Percentiles rank a stretch among this genome's conserved stretches.
Conservation (phyloP, 805 yeast species). For the Sungouiozyma ichnusensis region DNA sequence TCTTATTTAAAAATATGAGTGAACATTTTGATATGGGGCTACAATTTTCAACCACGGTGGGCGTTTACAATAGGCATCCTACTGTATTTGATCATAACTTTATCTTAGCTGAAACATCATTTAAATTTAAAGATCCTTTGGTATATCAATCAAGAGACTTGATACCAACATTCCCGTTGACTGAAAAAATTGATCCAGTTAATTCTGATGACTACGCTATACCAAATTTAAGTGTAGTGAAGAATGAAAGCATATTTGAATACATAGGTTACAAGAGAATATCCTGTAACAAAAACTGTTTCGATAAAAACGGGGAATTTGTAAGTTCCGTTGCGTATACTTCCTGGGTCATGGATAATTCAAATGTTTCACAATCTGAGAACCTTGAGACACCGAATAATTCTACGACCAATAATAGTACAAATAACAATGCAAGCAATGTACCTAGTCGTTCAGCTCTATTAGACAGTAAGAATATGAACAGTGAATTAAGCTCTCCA, state of each 20-base stretch:
- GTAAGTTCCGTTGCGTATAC: conserved; percentile 28
- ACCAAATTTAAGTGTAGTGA: conserved; percentile 20
- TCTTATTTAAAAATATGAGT: conserved; percentile 24
- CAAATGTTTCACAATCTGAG: not conserved
- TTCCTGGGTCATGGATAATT: conserved; percentile 11
- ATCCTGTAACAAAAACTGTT: conserved; percentile 19
- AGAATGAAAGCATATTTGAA: conserved; percentile 23
- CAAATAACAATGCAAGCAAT: not conserved
- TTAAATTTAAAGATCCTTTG: conserved; percentile 12
- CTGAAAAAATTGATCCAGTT: conserved; percentile 14
- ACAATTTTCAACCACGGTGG: conserved; percentile 8
- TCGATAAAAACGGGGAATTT: conserved; percentile 28
- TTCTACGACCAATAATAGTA: not conserved
- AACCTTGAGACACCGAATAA: not conserved
- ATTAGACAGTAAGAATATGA: not conserved
- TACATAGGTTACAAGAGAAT: conserved; percentile 26
- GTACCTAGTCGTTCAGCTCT: not conserved
- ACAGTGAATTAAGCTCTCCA: not conserved
- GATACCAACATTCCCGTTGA: conserved; percentile 7
- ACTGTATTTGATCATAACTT: conserved; percentile 8
- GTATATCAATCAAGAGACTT: conserved; percentile 4
- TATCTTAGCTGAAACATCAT: conserved; percentile 15
- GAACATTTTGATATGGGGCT: conserved; percentile 14
- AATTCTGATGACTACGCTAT: conserved; percentile 15
- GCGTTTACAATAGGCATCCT: conserved; percentile 10